Conservation (phyloP, 179 eudicot genomes). For the Dionaea muscipula region DNA sequence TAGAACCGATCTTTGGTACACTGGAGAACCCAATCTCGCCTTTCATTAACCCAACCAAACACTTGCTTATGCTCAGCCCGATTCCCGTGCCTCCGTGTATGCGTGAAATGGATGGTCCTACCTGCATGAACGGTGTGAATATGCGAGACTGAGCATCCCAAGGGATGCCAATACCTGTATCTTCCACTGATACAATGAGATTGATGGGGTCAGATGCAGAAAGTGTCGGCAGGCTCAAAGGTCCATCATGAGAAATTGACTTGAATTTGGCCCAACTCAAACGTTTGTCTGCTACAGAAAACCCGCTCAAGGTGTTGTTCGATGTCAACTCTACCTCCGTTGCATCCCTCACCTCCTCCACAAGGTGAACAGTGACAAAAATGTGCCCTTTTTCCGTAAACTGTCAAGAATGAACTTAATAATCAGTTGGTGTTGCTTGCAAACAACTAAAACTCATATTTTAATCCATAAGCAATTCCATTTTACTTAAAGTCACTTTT, state of each 20-base stretch:
- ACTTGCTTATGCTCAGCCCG: conserved; percentile 84
- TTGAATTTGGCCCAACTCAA: conserved; percentile 67
- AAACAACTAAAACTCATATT: too few species aligned
- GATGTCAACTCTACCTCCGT: conserved; percentile 37
- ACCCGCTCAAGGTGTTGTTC: conserved; percentile 51
- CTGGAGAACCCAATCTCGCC: conserved; percentile 74
- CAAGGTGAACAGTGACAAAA: conserved; percentile 61
- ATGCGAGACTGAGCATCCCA: conserved; percentile 54
- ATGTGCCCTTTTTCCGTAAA: conserved; percentile 82
- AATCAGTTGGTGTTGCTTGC: not conserved
- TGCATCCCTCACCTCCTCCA: conserved; percentile 53
- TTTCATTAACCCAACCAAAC: conserved; percentile 64
- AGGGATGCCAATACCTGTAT: conserved; percentile 84
- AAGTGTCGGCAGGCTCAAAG: conserved; percentile 10
- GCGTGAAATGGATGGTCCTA: conserved; percentile 48
- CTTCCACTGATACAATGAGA: conserved; percentile 67
- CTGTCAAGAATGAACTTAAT: conserved; percentile 24
- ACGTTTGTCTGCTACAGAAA: conserved; percentile 57
- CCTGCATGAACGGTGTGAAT: conserved; percentile 87
- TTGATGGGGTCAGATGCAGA: conserved; percentile 34
- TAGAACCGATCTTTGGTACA: conserved; percentile 47
- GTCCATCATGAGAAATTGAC: conserved; percentile 28
- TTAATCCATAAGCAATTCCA: too few species aligned
- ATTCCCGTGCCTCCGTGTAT: conserved; percentile 81
- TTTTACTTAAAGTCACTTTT: too few species aligned